These are phyloP conservation scores for Larix kaempferi DNA, from an alignment of 75 land plant genomes.

Conservation along the genomic window DNA sequence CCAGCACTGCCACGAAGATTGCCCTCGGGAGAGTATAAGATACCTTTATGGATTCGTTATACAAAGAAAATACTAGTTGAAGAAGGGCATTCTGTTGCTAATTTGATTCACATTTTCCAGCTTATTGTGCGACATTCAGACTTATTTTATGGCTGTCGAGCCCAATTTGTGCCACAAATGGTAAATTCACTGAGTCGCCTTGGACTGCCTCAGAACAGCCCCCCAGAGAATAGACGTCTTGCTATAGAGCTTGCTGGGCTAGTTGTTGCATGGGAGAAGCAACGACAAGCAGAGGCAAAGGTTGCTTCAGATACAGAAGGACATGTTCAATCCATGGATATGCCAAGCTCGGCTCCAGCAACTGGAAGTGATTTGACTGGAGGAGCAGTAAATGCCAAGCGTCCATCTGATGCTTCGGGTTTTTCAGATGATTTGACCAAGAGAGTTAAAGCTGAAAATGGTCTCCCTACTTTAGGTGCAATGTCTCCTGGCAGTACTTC, in stretches of 20 bases:
- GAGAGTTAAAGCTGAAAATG: constrained; percentile 83
- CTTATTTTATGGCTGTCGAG: constrained; percentile 92
- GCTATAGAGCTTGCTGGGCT: constrained; percentile 99
- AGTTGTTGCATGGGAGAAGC: constrained; percentile 96
- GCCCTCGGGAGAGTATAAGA: constrained; percentile 82
- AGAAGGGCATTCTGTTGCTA: constrained; percentile 97
- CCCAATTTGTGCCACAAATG: constrained; percentile 99
- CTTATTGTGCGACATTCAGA: constrained; percentile 97
- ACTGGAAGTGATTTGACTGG: constrained; percentile 20
- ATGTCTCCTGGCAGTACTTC: constrained; percentile 88
- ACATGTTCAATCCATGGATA: constrained; percentile 42
- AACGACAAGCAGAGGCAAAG: constrained; percentile 89
- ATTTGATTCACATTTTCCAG: constrained; percentile 97
- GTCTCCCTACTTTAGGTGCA: constrained; percentile 73
- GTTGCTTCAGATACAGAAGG: constrained; percentile 41
- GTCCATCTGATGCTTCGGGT: constrained; percentile 56
- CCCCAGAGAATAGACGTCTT: constrained; percentile 91
- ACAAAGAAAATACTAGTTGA: constrained; percentile 97
- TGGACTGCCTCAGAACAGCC: constrained; percentile 87
- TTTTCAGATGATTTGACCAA: constrained; percentile 78
- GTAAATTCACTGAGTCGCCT: constrained; percentile 97
- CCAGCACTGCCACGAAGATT: constrained; percentile 93
- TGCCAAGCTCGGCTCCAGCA: constrained; percentile 23
- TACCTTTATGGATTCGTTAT: constrained; percentile 98
- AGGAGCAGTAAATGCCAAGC: constrained; percentile 35